Evolutionary conservation across 2,329 filamentous ascomycete genomes (phyloP), one percentile per base, ranked within the genome.

Genomic region (Hansfordia pulvinata): DNA sequence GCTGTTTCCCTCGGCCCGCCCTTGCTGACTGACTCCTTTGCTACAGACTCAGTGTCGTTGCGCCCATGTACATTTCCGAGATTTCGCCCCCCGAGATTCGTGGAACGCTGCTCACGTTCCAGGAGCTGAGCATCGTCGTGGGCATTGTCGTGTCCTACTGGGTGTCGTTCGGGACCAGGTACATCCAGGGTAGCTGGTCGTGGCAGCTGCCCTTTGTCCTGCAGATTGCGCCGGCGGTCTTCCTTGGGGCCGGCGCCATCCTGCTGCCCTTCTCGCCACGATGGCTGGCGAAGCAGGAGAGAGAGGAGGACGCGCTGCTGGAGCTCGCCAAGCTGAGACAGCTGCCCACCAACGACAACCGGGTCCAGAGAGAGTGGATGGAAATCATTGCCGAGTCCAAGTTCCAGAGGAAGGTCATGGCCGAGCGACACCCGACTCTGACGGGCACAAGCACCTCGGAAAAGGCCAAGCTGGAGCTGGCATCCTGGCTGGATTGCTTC

Each of bases 231-330:
- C 44, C 43, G 6, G 44, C 37, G 2, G 21, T 42, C 6, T 25
- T 43, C 3, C 37, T 47, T 9, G 42, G 52, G 10, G 38, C 40
- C 4, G 52, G 49, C 1, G 49, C 42, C 12, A 24, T 35, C 10
- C 38, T 61, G 29, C 50, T 69, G 15, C 68, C 68, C 0, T 69
- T 62, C 37, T 69, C 65, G 0, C 67, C 67, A 1, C 53, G 67
- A 17, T 71, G 65, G 42, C 53, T 71, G 0, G 55, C 54, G 6
- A 54, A 52, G 5, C 53, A 58, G 26, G 54, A 52, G 8, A 53
- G 59, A 3, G 49, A 66, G 17, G 48, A 61, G 4, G 64, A 69
- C 29, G 57, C 60, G 1, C 46, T 69, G 5, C 31, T 50, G 6
- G 56, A 50, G n/a, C 46, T 72, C 1, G 46, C 48, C 5, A 60